Evolutionary conservation across 345 rosid genomes (phyloP), one percentile per base, ranked within the genome.

Genomic region (Dipteronia dyeriana): DNA sequence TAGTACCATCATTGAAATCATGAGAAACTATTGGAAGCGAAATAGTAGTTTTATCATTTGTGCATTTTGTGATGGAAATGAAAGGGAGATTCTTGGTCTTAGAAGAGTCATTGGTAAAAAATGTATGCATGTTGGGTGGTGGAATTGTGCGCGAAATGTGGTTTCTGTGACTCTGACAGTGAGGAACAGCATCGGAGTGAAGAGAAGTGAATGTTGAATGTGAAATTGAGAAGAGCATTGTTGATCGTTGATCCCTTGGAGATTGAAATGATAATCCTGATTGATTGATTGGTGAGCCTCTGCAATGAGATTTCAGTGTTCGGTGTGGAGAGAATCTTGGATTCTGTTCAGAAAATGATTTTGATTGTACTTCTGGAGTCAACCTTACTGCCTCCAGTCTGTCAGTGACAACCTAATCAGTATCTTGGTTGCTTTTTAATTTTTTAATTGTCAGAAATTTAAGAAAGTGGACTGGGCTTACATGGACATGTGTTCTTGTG

Each of bases 31-130:
- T 16, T 10, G 77, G 77, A 34, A 83, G 74, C 54, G 45, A 61
- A 74, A 31, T 1, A 23, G 78, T 34, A 23, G 78, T 34, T 17
- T 39, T 80, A 17, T 26, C 26, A 74, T 70, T 56, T 56, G 75
- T 79, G 77, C 85, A 82, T 75, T 74, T 81, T 74, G 79, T 57
- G 53, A 63, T 23, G 45, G 69, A 61, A 73, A 70, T 67, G 23
- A 73, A 63, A 68, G 75, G 61, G 31, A 64, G 67, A 69, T 43
- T 73, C 76, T 4, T 57, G 66, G 57, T 34, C 38, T 34, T 34
- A 6, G 38, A 34, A 61, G 67, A 43, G 63, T 47, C 38, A 57
- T 12, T 54, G 9, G 17, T 20, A 29, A 63, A 53, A 23, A 54
- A 60, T 73, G 62, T 43, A 39, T 41, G 66, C 54, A 22, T 73